phyloP scores from a whole-genome alignment of 2,329 filamentous ascomycete species.

The Epichloe coenophiala region DNA sequence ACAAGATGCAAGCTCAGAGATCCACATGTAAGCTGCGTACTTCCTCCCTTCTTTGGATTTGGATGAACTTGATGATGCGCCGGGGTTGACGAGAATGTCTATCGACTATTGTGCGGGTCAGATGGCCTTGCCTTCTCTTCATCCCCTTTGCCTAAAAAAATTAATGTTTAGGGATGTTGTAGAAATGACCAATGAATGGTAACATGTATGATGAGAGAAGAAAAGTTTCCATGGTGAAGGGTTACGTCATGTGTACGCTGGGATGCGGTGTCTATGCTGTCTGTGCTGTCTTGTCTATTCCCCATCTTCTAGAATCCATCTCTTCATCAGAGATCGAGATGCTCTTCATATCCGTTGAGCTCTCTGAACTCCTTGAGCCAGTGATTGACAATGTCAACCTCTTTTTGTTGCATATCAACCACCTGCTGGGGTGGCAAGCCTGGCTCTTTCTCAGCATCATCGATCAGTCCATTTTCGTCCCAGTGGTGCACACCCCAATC shows the following conservation, averaged over 20 bases:
- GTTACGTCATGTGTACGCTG: no score
- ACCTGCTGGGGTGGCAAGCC: conserved; percentile 46
- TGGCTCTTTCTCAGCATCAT: conserved; percentile 40
- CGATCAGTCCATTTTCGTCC: conserved; percentile 53
- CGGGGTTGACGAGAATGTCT: no score
- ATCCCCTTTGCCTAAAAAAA: no score
- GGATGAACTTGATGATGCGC: conserved; percentile 22
- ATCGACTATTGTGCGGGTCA: conserved; percentile 18
- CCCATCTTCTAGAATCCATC: neutral
- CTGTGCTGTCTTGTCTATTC: neutral
- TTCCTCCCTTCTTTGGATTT: neutral
- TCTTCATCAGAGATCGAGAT: neutral
- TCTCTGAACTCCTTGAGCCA: conserved; percentile 48
- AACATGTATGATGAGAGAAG: no score
- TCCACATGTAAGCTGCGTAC: no score
- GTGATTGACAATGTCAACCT: conserved; percentile 46
- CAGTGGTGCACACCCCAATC: conserved; percentile 67
- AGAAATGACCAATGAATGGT: no score
- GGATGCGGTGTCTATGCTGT: neutral
- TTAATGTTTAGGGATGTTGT: no score
- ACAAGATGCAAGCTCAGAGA: no score
- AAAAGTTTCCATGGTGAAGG: no score
- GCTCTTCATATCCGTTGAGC: no score
- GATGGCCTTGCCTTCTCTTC: conserved; percentile 20
- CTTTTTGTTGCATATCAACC: conserved; percentile 40